phyloP scores from a whole-genome alignment of 139 green algal genomes.

The Micractinium sp. region DNA sequence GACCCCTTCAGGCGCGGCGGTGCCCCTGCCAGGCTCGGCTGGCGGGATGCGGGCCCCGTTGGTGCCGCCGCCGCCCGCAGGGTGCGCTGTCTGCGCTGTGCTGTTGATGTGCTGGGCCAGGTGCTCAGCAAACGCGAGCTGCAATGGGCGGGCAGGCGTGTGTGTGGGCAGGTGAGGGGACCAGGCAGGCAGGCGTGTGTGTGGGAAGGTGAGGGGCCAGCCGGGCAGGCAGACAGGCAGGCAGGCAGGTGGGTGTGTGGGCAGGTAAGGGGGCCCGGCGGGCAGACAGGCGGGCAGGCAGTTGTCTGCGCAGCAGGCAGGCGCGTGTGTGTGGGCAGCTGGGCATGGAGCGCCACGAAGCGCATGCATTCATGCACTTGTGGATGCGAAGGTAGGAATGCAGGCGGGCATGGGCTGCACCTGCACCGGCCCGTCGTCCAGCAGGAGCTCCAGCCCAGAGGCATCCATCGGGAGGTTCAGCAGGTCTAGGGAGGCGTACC shows the following conservation, averaged over 20 bases:
- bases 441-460: slow-evolving; percentile 13
- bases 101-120: slow-evolving; percentile 34
- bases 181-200: neutral
- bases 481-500: slow-evolving; percentile 1
- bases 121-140: slow-evolving; percentile 18
- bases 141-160: neutral
- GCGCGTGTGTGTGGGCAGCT: neutral
- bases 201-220: too few relatives aligned
- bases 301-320: too few relatives aligned
- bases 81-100: neutral
- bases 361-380: too few relatives aligned
- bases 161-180: neutral
- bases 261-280: neutral
- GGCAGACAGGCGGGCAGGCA: too few relatives aligned
- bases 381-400: neutral
- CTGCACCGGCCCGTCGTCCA: slow-evolving; percentile 31
- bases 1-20: too few relatives aligned
- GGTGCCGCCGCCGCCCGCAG: neutral
- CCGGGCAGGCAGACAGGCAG: neutral
- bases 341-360: neutral
- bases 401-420: neutral
- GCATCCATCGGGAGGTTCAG: slow-evolving; percentile 14
- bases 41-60: too few relatives aligned
- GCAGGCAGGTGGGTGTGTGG: neutral
- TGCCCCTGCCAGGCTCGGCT: too few relatives aligned